Conservation (phyloP, 2,329 filamentous ascomycete species). For the Colletotrichum salicis region DNA sequence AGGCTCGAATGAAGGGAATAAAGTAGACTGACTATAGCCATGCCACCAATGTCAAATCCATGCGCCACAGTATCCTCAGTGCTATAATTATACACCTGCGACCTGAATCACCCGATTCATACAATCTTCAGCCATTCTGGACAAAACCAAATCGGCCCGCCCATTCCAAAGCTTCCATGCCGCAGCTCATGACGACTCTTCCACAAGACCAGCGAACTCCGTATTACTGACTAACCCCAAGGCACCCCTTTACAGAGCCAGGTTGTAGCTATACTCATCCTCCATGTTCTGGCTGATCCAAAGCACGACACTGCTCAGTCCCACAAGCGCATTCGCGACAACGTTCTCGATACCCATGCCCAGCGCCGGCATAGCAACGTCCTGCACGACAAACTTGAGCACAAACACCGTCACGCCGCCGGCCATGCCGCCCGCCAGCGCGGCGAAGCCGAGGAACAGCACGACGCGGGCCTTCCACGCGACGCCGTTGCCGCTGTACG, state of each 20-base stretch:
- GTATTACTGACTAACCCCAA: constrained; percentile 50
- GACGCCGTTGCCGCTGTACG: constrained; percentile 70
- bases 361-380: constrained; percentile 68
- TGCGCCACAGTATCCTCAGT: constrained; percentile 13
- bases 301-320: constrained; percentile 70
- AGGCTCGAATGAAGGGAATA: constrained; percentile 17
- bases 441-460: constrained; percentile 73
- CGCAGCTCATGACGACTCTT: not conserved
- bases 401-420: constrained; percentile 76
- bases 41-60: constrained; percentile 22
- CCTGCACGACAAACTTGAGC: constrained; percentile 70
- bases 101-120: not conserved
- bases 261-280: constrained; percentile 76
- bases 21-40: constrained; percentile 27
- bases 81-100: constrained; percentile 21
- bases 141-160: not conserved
- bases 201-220: not conserved
- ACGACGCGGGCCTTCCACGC: constrained; percentile 77
- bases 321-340: constrained; percentile 72
- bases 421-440: constrained; percentile 74
- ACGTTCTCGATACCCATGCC: constrained; percentile 75
- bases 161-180: not conserved
- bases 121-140: not conserved
- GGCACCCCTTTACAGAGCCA: constrained; percentile 71
- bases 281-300: constrained; percentile 80